Conservation (phyloP, 1,284 basidiomycete genomes). For the Pseudozyma tsukubaensis region DNA sequence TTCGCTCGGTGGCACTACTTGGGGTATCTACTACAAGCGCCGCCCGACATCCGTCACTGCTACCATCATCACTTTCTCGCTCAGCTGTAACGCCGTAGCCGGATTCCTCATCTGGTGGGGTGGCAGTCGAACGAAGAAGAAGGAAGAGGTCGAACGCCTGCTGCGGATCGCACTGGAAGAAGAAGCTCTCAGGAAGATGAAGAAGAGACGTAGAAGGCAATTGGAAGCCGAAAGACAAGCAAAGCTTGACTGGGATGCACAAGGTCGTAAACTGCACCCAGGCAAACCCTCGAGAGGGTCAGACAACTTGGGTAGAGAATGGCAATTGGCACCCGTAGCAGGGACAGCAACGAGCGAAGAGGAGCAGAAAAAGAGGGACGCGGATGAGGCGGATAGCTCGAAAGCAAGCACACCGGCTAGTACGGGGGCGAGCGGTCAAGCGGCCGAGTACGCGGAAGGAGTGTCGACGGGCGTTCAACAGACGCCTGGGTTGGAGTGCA, state of each 20-base stretch:
- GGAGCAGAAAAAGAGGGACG: background rate
- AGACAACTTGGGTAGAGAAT: background rate
- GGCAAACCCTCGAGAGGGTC: background rate
- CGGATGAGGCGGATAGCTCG: too few relatives aligned
- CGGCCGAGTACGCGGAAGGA: background rate
- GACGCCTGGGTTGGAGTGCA: conserved; percentile 23
- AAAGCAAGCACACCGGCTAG: too few relatives aligned
- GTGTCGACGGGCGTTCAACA: background rate
- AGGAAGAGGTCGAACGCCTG: conserved; percentile 78
- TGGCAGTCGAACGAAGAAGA: conserved; percentile 80
- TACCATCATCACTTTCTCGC: conserved; percentile 79
- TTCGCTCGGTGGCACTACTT: conserved; percentile 78
- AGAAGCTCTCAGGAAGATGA: conserved; percentile 54
- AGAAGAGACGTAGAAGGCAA: conserved; percentile 22
- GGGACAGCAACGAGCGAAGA: background rate
- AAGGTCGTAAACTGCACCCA: conserved; percentile 5
- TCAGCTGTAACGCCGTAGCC: conserved; percentile 83
- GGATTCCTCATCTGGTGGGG: conserved; percentile 83
- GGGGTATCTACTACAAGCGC: conserved; percentile 74
- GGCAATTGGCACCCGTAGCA: background rate
- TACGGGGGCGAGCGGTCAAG: too few relatives aligned
- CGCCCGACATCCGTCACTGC: conserved; percentile 74
- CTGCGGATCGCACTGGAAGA: conserved; percentile 77
- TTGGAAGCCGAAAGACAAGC: conserved; percentile 4
- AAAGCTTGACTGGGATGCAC: conserved; percentile 3